phyloP scores from a whole-genome alignment of 768 basidiomycete species.

The Hydnomerulius pinastri region DNA sequence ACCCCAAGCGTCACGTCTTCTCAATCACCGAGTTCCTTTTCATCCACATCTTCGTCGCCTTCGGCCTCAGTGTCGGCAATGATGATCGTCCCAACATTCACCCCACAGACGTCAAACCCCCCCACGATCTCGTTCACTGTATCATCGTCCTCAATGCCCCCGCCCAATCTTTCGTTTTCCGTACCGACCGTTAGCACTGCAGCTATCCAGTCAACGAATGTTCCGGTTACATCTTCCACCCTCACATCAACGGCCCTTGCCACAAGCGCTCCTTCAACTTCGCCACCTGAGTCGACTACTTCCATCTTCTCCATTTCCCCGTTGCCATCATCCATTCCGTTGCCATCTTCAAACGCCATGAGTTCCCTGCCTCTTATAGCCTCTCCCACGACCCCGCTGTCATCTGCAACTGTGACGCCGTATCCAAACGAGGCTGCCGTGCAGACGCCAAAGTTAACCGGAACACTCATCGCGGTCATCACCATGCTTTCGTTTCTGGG shows the following conservation, averaged over 20 bases:
- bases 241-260: neutral
- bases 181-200: neutral
- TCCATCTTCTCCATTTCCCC: neutral
- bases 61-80: neutral
- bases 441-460: conserved; percentile 7
- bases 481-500: conserved; percentile 13
- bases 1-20: neutral
- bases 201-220: neutral
- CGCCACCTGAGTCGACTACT: neutral
- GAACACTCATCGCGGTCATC: conserved; percentile 19
- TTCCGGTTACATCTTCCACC: conserved; percentile 3
- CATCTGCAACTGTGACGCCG: neutral
- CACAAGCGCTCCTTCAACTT: neutral
- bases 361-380: neutral
- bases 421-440: conserved; percentile 9
- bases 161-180: neutral
- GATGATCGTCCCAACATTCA: neutral
- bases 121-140: neutral
- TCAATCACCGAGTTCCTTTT: neutral
- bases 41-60: neutral
- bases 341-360: neutral
- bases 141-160: neutral
- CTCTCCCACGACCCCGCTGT: neutral
- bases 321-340: neutral
- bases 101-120: neutral